Evolutionary conservation across 2,329 filamentous ascomycete species (phyloP).

Genomic region (Erysiphe pulchra): DNA sequence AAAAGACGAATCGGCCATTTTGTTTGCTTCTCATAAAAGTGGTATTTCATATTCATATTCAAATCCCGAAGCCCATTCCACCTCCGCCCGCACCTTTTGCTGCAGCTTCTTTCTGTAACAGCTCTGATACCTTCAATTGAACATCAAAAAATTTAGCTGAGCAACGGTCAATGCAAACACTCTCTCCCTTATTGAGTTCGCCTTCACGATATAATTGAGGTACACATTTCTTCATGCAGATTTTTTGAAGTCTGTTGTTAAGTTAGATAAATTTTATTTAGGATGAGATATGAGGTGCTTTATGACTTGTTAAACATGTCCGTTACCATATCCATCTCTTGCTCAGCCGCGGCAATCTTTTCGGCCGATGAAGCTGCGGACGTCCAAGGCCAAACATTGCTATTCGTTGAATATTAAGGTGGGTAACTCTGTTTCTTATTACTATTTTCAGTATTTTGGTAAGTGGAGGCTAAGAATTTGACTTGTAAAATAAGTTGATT

Average conservation of each 20-base stretch:
- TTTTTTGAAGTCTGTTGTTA: slow-evolving; percentile 44
- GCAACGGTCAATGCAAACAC: slow-evolving; percentile 92
- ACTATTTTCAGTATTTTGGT: too few species aligned
- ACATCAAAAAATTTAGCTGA: slow-evolving; percentile 97
- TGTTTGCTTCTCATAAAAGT: too few species aligned
- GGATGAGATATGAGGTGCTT: slow-evolving; percentile 4
- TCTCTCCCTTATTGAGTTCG: slow-evolving; percentile 97
- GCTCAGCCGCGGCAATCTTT: slow-evolving; percentile 90
- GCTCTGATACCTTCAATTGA: slow-evolving; percentile 90
- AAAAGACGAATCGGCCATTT: too few species aligned
- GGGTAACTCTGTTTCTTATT: too few species aligned
- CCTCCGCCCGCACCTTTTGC: slow-evolving; percentile 30
- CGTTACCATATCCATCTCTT: slow-evolving; percentile 90
- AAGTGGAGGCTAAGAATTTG: too few species aligned
- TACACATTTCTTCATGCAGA: slow-evolving; percentile 85
- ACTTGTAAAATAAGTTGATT: too few species aligned
- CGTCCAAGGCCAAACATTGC: slow-evolving; percentile 48
- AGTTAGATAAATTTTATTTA: neutral
- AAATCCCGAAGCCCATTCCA: slow-evolving; percentile 20
- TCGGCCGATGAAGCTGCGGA: slow-evolving; percentile 82
- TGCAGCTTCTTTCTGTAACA: slow-evolving; percentile 73
- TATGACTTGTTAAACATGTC: slow-evolving; percentile 92
- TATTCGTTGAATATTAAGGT: slow-evolving; percentile 18
- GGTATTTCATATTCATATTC: neutral
- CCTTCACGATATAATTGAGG: slow-evolving; percentile 79